Conservation (phyloP, 208 protist species). For the Novymonas esmeraldas region DNA sequence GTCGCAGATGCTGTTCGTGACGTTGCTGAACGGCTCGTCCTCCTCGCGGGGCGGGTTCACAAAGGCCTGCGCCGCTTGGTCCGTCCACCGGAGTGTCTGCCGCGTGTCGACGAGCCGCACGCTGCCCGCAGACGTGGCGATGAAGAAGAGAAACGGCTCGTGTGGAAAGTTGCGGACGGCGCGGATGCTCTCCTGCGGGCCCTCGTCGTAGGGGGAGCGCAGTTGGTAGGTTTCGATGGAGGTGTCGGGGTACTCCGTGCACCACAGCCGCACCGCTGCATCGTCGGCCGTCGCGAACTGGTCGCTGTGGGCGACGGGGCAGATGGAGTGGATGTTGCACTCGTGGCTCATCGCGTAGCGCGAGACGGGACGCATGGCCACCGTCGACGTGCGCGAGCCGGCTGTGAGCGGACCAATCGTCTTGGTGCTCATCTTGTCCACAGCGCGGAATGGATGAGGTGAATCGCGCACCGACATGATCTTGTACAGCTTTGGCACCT, state of each 20-base stretch:
- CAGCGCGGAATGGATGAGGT: constrained; percentile 59
- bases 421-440: constrained; percentile 66
- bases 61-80: constrained; percentile 68
- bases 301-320: constrained; percentile 61
- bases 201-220: constrained; percentile 60
- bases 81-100: constrained; percentile 72
- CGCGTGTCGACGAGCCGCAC: constrained; percentile 84
- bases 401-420: constrained; percentile 52
- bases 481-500: constrained; percentile 88
- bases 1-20: constrained; percentile 75
- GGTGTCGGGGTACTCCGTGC: constrained; percentile 84
- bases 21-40: constrained; percentile 53
- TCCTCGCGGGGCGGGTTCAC: constrained; percentile 48
- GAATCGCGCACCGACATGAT: constrained; percentile 68
- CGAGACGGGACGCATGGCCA: constrained; percentile 70
- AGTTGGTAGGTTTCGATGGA: constrained; percentile 83
- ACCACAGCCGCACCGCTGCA: constrained; percentile 85
- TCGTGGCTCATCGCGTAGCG: constrained; percentile 85
- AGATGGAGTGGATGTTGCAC: constrained; percentile 87
- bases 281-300: constrained; percentile 90
- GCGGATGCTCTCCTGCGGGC: constrained; percentile 61
- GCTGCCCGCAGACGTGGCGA: constrained; percentile 67
- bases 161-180: constrained; percentile 68
- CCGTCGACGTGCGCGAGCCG: constrained; percentile 40
- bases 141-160: constrained; percentile 87